phyloP scores from a whole-genome alignment of 345 rosid species.

The Kandelia obovata region DNA sequence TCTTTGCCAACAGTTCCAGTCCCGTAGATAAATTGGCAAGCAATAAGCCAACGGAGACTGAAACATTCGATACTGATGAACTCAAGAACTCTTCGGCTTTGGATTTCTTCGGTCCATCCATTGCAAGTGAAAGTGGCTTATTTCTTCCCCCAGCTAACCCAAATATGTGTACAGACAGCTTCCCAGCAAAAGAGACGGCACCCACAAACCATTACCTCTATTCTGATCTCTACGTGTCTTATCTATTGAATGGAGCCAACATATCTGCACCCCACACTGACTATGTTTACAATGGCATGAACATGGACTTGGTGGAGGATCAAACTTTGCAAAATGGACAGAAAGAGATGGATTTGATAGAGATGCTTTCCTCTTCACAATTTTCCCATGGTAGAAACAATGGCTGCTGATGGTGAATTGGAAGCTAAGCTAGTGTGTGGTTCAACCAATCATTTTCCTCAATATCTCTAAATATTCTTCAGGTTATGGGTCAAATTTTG shows the following conservation, averaged over 20 bases:
- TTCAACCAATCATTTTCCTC: neutral
- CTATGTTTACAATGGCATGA: constrained; percentile 11
- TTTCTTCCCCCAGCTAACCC: constrained; percentile 16
- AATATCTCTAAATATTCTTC: neutral
- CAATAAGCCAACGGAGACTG: constrained; percentile 12
- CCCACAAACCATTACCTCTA: constrained; percentile 30
- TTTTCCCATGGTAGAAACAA: constrained; percentile 32
- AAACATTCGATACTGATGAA: too few species aligned
- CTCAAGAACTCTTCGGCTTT: too few species aligned
- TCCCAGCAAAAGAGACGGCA: constrained; percentile 13
- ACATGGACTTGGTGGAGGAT: constrained; percentile 19
- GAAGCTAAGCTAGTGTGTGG: neutral
- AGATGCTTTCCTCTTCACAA: constrained; percentile 69
- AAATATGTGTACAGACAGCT: constrained; percentile 3
- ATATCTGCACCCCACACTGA: constrained; percentile 17
- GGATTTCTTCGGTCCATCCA: neutral
- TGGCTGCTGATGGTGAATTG: neutral
- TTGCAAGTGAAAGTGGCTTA: constrained; percentile 5
- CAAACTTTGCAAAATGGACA: constrained; percentile 32
- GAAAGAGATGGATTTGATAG: constrained; percentile 92
- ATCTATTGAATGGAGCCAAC: constrained; percentile 49
- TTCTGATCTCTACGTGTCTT: constrained; percentile 61
- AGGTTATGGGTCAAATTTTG: neutral
- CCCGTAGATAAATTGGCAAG: constrained; percentile 19
- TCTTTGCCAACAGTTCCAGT: constrained; percentile 37